Base-by-base conservation (phyloP, 768 basidiomycete genomes). In the Asterophora lycoperdoides region DNA sequence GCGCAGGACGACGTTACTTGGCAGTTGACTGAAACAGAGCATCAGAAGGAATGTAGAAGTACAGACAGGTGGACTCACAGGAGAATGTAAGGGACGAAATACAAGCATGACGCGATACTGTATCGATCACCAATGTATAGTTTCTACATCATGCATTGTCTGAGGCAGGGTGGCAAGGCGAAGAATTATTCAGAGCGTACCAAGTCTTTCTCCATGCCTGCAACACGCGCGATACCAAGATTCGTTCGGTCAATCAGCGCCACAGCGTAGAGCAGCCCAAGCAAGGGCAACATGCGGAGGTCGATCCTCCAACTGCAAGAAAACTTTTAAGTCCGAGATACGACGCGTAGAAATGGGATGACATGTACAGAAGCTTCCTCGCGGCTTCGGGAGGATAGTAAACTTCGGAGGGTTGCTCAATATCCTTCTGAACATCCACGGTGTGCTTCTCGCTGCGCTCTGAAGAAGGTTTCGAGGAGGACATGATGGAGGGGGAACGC, bases 41-140 rank as follows among this genome's bases (percentile, higher is more conserved):
- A 15, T 46, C 11, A 49, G 34, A 33, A 26, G 35, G 38, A 38
- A 41, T 13, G 34, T n/a, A 4, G 15, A 39, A 11, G 23, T n/a
- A 44, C 8, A 4, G 55, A 4, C 4, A 36, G 1, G 26, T 9
- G 5, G 29, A n/a, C 70, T 46, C 39, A 73, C 74, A 74, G 58
- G 13, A 75, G 46, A 48, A 71, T 69, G 48, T 74, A 76, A 3
- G 73, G 74, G 10, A 73, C 63, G 48, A 74, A 74, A 46, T 72
- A 74, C 6, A 74, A 45, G 40, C 66, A 70, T 17, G 68, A 69
- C 2, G 66, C 67, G 35, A 73, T 67, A 44, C 67, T 73, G 55
- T 62, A 74, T 41, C 74, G 62, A 11, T 57, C 52, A 7, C 67
- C 68, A 23, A 64, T 53, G 11, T 53, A 45, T 15, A 70, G 56